Conservation (phyloP, 2,329 filamentous ascomycete species). For the Fusarium tricinctum region DNA sequence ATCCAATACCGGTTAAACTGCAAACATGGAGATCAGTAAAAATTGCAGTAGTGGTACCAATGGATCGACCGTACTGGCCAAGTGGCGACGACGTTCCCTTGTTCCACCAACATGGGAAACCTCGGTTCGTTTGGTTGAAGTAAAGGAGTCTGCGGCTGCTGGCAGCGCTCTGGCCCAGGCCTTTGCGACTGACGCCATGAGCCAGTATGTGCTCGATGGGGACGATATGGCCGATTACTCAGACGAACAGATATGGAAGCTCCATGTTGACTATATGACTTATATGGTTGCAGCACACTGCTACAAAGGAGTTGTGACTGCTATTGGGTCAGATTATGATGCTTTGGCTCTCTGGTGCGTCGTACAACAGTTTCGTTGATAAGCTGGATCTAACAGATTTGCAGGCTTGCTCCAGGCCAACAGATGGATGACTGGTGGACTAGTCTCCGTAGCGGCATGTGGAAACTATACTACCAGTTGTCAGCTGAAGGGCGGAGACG, state of each 20-base stretch:
- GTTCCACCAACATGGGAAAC: constrained; percentile 67
- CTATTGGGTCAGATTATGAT: constrained; percentile 81
- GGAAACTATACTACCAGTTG: constrained; percentile 81
- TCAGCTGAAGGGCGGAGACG: constrained; percentile 78
- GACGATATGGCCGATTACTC: constrained; percentile 74
- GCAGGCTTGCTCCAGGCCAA: constrained; percentile 80
- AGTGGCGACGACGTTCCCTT: constrained; percentile 59
- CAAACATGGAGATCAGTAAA: constrained; percentile 61
- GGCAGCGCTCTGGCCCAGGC: constrained; percentile 80
- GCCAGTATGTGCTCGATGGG: constrained; percentile 80
- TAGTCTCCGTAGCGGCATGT: constrained; percentile 80
- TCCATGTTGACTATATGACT: constrained; percentile 82
- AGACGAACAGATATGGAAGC: constrained; percentile 78
- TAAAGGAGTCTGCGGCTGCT: constrained; percentile 78
- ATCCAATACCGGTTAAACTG: constrained; percentile 46
- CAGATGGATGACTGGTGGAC: constrained; percentile 81
- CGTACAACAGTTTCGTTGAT: background rate
- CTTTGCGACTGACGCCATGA: constrained; percentile 81
- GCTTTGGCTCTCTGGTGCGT: constrained; percentile 83
- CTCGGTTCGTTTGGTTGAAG: constrained; percentile 72
- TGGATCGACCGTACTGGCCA: constrained; percentile 46
- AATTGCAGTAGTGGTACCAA: constrained; percentile 35
- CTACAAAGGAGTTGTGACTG: constrained; percentile 79
- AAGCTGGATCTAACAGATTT: constrained; percentile 13
- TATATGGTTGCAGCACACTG: constrained; percentile 83